Base-by-base conservation (phyloP, 441 rosid species). In the Isatis lusitanica region DNA sequence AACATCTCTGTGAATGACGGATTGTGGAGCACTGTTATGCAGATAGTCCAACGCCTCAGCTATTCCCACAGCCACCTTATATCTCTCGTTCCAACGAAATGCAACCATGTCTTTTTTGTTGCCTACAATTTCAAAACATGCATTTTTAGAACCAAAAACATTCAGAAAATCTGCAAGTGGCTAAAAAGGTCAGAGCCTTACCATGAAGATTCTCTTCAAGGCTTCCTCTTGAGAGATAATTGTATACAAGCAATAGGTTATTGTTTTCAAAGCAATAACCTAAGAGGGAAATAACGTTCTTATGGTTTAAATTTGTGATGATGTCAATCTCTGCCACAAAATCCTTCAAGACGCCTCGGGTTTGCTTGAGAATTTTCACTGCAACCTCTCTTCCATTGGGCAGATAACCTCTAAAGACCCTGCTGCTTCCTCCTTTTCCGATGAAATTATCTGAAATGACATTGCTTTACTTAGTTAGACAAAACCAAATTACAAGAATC, bases 131-230 rank as follows among this genome's bases (percentile, higher is more conserved):
- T 26, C 33, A 9, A 57, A 18, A 39, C 44, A 53, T 53, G 18
- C 17, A 38, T 13, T 55, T 48, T 73, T 72, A 63, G 24, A 72
- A 9, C 1, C 35, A 55, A 13, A 11, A 42, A 18, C 5, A 51
- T 5, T 10, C 38, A 39, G 2, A 53, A n/a, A 53, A 42, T 33
- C 39, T 52, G 1, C 9, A 21, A 31, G 1, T 43, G 15, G 52
- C 51, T 26, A 7, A 63, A 18, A 53, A 28, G 35, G 13, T 36
- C 12, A 46, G 52, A 36, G 66, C 13, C 55, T 65, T 74, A 87
- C 89, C 87, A 28, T 87, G 85, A 58, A 87, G 88, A 59, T 86
- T 86, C 80, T 88, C 87, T 74, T 86, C 90, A 15, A 88, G 85
- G 76, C 90, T 83, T 82, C 92, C 92, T 82, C 86, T 83, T 15